Conservation (phyloP, 805 yeast species). For the Pichia occidentalis region DNA sequence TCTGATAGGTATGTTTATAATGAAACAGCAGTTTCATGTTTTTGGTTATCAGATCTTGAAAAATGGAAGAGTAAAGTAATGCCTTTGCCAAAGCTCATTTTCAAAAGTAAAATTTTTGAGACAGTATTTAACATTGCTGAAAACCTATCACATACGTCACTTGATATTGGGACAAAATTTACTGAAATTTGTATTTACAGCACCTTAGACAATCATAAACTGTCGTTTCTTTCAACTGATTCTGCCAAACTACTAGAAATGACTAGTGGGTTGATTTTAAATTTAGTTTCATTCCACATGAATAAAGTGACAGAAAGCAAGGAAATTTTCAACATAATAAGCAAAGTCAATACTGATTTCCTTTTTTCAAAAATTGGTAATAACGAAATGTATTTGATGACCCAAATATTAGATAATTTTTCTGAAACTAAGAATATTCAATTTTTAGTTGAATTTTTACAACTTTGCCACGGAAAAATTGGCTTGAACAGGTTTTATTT, state of each 20-base stretch:
- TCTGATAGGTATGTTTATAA: conserved; percentile 1
- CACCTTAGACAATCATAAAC: conserved; percentile 2
- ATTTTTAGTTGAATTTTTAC: conserved; percentile 6
- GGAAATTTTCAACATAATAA: conserved; percentile 10
- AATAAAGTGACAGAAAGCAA: too few species aligned
- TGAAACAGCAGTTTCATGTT: conserved; percentile 6
- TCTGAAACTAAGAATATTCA: conserved; percentile 1
- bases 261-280: not conserved
- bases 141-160: not conserved
- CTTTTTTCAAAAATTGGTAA: conserved; percentile 5
- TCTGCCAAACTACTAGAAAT: conserved; percentile 2
- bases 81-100: conserved; percentile 8
- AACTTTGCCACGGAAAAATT: too few species aligned
- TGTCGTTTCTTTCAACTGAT: not conserved
- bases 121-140: not conserved
- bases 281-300: not conserved
- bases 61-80: conserved; percentile 8
- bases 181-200: not conserved
- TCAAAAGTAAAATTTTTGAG: conserved; percentile 1
- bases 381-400: conserved; percentile 2
- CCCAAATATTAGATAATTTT: conserved; percentile 4
- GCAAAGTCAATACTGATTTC: conserved; percentile 10
- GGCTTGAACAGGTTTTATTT: too few species aligned
- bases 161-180: not conserved
- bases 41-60: conserved; percentile 11